Conservation (phyloP, 768 basidiomycete genomes). For the Amanita jacksonii region DNA sequence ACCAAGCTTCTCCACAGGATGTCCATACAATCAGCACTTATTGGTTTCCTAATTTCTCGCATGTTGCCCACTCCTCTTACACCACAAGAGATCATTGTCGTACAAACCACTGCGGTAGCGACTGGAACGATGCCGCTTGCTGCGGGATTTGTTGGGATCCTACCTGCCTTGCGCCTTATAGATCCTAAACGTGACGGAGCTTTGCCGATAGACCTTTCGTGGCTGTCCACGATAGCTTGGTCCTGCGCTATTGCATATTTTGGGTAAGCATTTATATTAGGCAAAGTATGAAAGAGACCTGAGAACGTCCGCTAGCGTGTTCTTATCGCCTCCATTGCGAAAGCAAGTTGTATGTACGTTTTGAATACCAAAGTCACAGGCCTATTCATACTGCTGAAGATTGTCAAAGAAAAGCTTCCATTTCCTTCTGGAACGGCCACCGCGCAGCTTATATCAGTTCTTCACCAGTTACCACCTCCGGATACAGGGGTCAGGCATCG, state of each 20-base stretch:
- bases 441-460: constrained; percentile 86
- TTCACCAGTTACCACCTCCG: constrained; percentile 70
- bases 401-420: constrained; percentile 87
- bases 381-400: constrained; percentile 26
- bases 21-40: constrained; percentile 90
- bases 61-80: constrained; percentile 64
- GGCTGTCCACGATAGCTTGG: constrained; percentile 72
- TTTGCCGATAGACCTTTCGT: constrained; percentile 65
- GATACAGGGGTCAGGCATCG: constrained; percentile 46
- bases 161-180: constrained; percentile 83
- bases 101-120: constrained; percentile 93
- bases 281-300: not conserved
- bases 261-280: constrained; percentile 36
- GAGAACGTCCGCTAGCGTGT: constrained; percentile 47
- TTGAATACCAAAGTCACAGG: constrained; percentile 18
- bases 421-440: constrained; percentile 97
- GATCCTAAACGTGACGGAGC: constrained; percentile 66
- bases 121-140: constrained; percentile 87
- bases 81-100: constrained; percentile 89
- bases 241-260: constrained; percentile 91
- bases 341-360: constrained; percentile 73
- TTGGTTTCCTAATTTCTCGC: constrained; percentile 81
- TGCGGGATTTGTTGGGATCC: constrained; percentile 82
- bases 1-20: constrained; percentile 44
- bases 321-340: constrained; percentile 88